Base-by-base conservation (phyloP, 805 yeast species). In the Nadsonia fulvescens region DNA sequence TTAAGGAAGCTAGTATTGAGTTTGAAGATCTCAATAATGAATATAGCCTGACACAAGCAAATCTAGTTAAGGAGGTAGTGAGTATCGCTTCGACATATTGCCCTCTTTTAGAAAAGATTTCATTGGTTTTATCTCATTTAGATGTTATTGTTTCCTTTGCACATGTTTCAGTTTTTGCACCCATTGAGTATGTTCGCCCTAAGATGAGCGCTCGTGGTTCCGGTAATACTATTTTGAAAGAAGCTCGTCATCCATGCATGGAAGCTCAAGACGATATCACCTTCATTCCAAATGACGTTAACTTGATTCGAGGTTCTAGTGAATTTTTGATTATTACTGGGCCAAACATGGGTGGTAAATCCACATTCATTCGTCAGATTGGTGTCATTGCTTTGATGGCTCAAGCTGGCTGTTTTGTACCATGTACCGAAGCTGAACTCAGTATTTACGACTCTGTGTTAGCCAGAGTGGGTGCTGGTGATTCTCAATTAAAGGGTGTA, bases 391-490 rank as follows among this genome's bases (percentile, higher is more conserved):
- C 89, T 3, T 53, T 83, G 24, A 62, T 83, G 77, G 77, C 79
- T 14, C 95, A 83, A 46, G 66, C 81, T 12, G 95, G 95, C 1
- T 74, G 89, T 32, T 83, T 74, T 43, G 69, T 83, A 14, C 98
- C 98, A 2, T 73, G 75, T 33, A 54, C 55, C 8, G 70, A 60
- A 17, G 83, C 94, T 0, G 83, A 79, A 40, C 47, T 89, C 14
- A 70, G 81, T 8, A 58, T 89, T 2, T 81, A 86, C 34, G 98
- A 89, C 51, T 81, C 93, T 2, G 74, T 89, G 4, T 61, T 89
- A 32, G 91, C 96, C 8, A 69, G 98, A 44, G 94, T 89, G n/a
- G 98, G 98, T 7, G 96, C 98, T 3, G 92, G 95, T 8, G 98
- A 89, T 47, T 86, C 95, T 1, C 98, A 89, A 51, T 59, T 89